phyloP scores from a whole-genome alignment of 768 basidiomycete genomes.

The Tylopilus plumbeoviolaceoides region DNA sequence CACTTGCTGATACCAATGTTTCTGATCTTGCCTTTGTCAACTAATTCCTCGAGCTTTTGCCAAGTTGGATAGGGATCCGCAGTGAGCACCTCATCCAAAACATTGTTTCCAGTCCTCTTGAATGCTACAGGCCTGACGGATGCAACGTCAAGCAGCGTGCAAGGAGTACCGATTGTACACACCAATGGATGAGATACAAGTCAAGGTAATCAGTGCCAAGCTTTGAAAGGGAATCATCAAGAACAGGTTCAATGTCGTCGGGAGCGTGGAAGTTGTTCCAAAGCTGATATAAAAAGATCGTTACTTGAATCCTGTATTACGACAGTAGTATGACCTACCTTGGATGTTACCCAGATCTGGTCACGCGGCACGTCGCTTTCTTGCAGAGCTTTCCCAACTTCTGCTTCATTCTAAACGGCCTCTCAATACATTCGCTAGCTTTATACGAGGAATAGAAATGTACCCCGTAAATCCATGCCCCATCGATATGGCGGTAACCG shows the following conservation, averaged over 20 bases:
- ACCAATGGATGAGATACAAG: constrained; percentile 81
- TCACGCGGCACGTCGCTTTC: constrained; percentile 58
- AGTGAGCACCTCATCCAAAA: constrained; percentile 53
- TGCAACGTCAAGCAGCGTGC: not conserved
- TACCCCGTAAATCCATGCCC: constrained; percentile 66
- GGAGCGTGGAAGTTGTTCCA: constrained; percentile 77
- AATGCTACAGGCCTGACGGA: constrained; percentile 60
- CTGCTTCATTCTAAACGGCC: constrained; percentile 55
- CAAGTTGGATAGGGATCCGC: constrained; percentile 74
- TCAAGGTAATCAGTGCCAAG: constrained; percentile 72
- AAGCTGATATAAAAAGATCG: constrained; percentile 37
- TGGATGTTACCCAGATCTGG: constrained; percentile 63
- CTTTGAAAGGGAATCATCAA: constrained; percentile 61
- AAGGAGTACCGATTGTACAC: constrained; percentile 6
- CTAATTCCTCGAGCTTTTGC: constrained; percentile 75
- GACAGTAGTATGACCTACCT: constrained; percentile 33
- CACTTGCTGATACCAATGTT: constrained; percentile 87
- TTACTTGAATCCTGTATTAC: not conserved
- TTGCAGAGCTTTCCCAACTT: constrained; percentile 60
- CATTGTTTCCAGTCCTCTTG: constrained; percentile 46
- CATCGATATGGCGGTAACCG: constrained; percentile 72
- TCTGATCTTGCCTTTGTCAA: constrained; percentile 69
- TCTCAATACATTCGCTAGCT: not conserved
- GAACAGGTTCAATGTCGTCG: constrained; percentile 60
- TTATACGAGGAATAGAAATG: constrained; percentile 12